Base-by-base conservation (phyloP, 2,329 filamentous ascomycete species). In the Neofusicoccum cordaticola region DNA sequence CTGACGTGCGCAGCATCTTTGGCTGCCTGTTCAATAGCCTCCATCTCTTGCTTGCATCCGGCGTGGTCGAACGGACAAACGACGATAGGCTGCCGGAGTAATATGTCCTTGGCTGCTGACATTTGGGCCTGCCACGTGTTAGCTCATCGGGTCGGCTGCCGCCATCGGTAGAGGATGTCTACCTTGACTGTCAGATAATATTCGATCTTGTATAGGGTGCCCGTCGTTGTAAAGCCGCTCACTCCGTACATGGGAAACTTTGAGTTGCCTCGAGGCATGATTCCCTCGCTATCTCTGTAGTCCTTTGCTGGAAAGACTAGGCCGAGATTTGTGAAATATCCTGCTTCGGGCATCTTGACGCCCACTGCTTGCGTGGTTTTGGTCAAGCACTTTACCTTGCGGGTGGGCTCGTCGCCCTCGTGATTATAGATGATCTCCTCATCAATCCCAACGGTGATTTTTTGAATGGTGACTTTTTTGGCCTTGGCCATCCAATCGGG, bases 371-470 rank as follows among this genome's bases (percentile, higher is more conserved):
- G 92, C 1, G 89, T 89, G 71, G 94, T 90, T 76, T 93, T 95
- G 31, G 91, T 89, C 69, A 99, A 82, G 64, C 89, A 90, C 78
- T 96, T 97, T 69, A 92, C 83, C 77, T 96, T 97, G 69, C 92
- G 91, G 37, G 91, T 91, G 34, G 93, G 93, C 75, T 98, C 95
- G 73, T 98, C 95, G 56, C 95, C 95, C 78, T 98, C 94, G 35
- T 95, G 95, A 69, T 99, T 98, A 79, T 91, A 99, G n/a, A 95
- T 96, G 66, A 98, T 96, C 75, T 98, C 94, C 78, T 99, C 95
- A 74, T 98, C 95, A 70, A 99, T 96, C 12, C 88, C 88, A 47
- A 98, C 88, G 1, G 93, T 97, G 70, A 99, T 95, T 73, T 95
- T 95, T 73, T 93, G 90, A 73, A 99, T 96, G 48, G 92, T 94